A percentile compares a stretch with the other conserved stretches of the same genome.
phyloP scores from a whole-genome alignment of 108 stramenopile species.

The Schizochytrium sp. region DNA sequence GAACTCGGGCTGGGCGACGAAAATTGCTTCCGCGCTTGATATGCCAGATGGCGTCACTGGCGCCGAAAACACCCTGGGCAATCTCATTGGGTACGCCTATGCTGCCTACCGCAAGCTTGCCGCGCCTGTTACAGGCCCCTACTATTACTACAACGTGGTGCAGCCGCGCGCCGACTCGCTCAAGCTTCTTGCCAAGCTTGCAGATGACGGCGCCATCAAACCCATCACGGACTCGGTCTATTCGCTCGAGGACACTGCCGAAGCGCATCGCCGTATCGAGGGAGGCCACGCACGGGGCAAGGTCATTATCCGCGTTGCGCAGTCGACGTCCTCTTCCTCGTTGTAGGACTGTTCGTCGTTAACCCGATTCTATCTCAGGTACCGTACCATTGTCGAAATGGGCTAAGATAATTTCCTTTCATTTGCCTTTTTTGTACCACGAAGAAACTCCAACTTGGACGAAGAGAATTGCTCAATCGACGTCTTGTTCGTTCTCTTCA shows the following conservation, averaged over 20 bases:
- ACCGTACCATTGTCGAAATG: no score
- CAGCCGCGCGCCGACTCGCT: not conserved
- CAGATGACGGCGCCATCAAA: not conserved
- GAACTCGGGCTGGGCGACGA: not conserved
- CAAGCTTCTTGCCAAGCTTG: not conserved
- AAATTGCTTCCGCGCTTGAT: not conserved
- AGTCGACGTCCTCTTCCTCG: no score
- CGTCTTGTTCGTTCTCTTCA: no score
- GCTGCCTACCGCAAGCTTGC: not conserved
- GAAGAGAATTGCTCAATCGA: no score
- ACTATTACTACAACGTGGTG: not conserved
- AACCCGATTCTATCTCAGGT: no score
- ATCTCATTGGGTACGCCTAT: not conserved
- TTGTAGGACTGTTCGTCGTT: no score
- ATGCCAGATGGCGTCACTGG: conserved; percentile 14
- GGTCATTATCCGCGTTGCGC: not conserved
- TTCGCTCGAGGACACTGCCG: not conserved
- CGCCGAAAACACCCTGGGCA: not conserved
- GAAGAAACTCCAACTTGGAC: no score
- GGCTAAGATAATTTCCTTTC: no score
- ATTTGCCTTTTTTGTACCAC: no score
- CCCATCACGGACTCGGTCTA: not conserved
- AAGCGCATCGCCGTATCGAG: not conserved
- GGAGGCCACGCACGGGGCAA: not conserved
- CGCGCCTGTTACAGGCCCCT: not conserved